Conservation (phyloP, 805 yeast species). For the Saccharomycopsis fermentans region DNA sequence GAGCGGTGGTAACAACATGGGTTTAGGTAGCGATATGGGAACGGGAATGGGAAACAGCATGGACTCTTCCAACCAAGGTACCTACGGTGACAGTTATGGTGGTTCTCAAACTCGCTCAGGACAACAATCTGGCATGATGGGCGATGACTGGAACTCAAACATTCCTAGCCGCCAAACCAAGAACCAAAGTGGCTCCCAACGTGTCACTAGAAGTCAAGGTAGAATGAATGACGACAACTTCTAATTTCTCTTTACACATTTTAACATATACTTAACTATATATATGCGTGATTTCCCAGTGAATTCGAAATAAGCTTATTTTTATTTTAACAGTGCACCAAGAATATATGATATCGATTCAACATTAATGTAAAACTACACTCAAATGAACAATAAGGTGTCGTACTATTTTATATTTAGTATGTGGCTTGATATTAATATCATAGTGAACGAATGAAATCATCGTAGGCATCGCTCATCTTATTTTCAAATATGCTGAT, state of each 20-base stretch:
- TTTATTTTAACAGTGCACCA: not conserved
- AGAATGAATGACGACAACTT: slow-evolving; percentile 1
- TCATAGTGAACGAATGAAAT: not conserved
- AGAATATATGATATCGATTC: not conserved
- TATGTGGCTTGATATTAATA: not conserved
- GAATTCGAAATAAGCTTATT: not conserved
- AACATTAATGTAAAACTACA: not conserved
- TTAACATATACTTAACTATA: not conserved
- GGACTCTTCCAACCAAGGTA: not conserved
- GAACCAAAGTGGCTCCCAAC: slow-evolving; percentile 5
- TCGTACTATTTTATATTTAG: no score
- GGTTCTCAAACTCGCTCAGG: not conserved
- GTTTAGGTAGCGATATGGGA: not conserved
- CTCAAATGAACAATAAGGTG: not conserved
- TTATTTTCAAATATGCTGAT: not conserved
- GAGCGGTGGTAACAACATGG: not conserved
- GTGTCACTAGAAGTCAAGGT: slow-evolving; percentile 6
- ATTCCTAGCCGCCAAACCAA: not conserved
- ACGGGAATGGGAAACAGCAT: not conserved
- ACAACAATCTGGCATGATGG: slow-evolving; percentile 1
- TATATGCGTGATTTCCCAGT: not conserved
- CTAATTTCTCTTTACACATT: not conserved
- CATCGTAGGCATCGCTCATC: not conserved
- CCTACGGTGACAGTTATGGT: not conserved
- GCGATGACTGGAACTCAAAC: slow-evolving; percentile 3